Percentiles rank a stretch among this genome's conserved stretches.
Conservation (phyloP, 148 eudicot species). For the Pharnaceum exiguum region DNA sequence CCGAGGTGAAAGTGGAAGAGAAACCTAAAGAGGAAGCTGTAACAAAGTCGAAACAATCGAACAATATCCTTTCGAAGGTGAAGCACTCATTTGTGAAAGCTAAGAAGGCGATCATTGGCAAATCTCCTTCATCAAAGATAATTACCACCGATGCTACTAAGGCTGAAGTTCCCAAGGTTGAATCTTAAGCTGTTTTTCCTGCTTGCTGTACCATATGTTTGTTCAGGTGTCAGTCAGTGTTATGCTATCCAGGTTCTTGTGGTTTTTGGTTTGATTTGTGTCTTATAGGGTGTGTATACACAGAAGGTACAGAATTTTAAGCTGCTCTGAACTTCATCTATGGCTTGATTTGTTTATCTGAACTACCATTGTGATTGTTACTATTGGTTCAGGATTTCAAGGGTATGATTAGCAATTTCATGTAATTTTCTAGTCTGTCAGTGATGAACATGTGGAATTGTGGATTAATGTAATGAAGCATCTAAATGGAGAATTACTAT, state of each 20-base stretch:
- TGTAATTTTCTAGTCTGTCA: conserved; percentile 15
- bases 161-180: conserved; percentile 46
- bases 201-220: conserved; percentile 24
- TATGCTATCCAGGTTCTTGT: conserved; percentile 3
- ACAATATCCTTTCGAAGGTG: conserved; percentile 62
- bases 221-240: conserved; percentile 16
- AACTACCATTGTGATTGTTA: conserved; percentile 23
- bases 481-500: conserved; percentile 2
- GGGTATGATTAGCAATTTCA: conserved; percentile 6
- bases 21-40: conserved; percentile 36
- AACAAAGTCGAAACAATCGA: conserved; percentile 56
- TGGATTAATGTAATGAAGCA: conserved; percentile 16
- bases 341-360: conserved; percentile 15
- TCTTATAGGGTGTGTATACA: conserved; percentile 30
- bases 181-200: conserved; percentile 2
- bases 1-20: conserved; percentile 27
- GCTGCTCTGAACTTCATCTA: conserved; percentile 17
- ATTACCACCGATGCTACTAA: conserved; percentile 44
- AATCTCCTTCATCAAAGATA: conserved; percentile 66
- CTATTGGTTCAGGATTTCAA: conserved; percentile 3
- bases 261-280: conserved; percentile 12
- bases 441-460: conserved; percentile 18
- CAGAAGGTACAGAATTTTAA: conserved; percentile 28
- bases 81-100: conserved; percentile 86
- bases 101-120: conserved; percentile 77